phyloP scores from a whole-genome alignment of 2,329 filamentous ascomycete species.

The Penicillium sp. region DNA sequence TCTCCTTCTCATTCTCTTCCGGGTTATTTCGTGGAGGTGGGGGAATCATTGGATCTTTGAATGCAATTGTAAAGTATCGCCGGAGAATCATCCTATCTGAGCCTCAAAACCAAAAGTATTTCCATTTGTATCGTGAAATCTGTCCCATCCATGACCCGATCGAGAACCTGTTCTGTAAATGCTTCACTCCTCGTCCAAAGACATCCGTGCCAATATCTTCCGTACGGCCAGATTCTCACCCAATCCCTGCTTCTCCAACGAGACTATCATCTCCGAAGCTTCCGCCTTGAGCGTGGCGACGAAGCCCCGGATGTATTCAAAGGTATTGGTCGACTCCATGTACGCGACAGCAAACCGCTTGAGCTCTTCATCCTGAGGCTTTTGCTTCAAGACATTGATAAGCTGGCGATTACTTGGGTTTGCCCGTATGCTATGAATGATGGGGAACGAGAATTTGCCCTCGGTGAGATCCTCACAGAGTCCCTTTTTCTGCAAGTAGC shows the following conservation, averaged over 20 bases:
- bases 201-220: neutral
- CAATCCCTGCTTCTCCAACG: neutral
- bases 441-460: conserved; percentile 93
- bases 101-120: no score
- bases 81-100: no score
- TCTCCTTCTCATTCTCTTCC: no score
- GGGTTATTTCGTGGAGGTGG: no score
- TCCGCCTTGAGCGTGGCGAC: neutral
- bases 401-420: conserved; percentile 60
- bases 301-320: neutral
- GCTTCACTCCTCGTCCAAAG: neutral
- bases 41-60: no score
- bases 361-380: conserved; percentile 76
- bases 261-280: neutral
- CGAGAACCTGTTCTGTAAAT: neutral
- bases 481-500: conserved; percentile 84
- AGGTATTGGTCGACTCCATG: conserved; percentile 57
- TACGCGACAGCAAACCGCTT: conserved; percentile 86
- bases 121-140: no score
- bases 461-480: conserved; percentile 93
- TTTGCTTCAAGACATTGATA: conserved; percentile 88
- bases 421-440: conserved; percentile 82
- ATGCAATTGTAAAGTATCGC: no score
- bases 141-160: neutral
- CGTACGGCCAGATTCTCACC: neutral